A percentile compares a stretch with the other conserved stretches of the same genome.
Evolutionary conservation across 2,329 filamentous ascomycete genomes (phyloP).

Genomic region (Colletotrichum higginsianum): DNA sequence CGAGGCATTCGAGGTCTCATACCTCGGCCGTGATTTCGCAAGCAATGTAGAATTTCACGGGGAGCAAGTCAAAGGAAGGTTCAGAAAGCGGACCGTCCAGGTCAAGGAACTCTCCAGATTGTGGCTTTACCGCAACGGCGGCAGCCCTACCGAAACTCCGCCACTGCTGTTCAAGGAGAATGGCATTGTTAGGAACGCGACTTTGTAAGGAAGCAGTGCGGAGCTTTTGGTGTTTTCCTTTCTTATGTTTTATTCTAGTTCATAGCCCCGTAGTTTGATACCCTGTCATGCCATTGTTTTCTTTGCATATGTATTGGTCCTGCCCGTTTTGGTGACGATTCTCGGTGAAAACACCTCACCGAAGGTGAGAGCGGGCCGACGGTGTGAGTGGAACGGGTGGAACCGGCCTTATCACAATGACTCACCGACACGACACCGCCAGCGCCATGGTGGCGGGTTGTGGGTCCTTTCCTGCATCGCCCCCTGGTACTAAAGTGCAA

Average conservation of each 20-base stretch:
- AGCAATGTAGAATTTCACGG: conserved; percentile 58
- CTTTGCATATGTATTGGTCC: too few species aligned
- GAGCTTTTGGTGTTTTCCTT: background rate
- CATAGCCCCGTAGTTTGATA: conserved; percentile 33
- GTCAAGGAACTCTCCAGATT: conserved; percentile 74
- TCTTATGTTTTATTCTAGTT: background rate
- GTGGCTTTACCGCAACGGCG: conserved; percentile 75
- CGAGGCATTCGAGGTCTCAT: conserved; percentile 65
- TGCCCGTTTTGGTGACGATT: background rate
- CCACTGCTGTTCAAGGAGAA: conserved; percentile 54
- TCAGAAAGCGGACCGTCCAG: conserved; percentile 55
- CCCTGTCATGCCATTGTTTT: background rate
- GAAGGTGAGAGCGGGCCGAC: background rate
- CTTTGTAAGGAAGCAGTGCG: conserved; percentile 47
- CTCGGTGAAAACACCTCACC: conserved; percentile 1
- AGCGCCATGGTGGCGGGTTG: conserved; percentile 17
- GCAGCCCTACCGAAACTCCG: conserved; percentile 62
- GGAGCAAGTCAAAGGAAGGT: conserved; percentile 46
- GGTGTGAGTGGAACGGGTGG: conserved; percentile 15
- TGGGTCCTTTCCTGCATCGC: conserved; percentile 4
- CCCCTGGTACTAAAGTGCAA: background rate
- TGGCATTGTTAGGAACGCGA: conserved; percentile 57
- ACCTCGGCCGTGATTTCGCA: conserved; percentile 58
- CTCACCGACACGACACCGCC: conserved; percentile 2
- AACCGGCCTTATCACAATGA: conserved; percentile 21